Evolutionary conservation across 805 yeast species (phyloP), one percentile per base, ranked within the genome.

Genomic region (Maudiozyma serrabonitensis): DNA sequence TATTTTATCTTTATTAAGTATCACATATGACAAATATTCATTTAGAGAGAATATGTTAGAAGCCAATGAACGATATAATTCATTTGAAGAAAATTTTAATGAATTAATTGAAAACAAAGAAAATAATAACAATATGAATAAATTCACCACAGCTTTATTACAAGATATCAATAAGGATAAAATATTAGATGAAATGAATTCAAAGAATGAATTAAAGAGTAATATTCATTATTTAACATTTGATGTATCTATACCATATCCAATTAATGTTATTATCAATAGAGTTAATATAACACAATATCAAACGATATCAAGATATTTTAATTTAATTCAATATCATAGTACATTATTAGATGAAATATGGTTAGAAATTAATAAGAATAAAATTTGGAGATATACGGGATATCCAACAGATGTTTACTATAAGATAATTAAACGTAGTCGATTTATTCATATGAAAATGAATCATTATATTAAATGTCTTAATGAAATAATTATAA

Each of bases 181-280:
- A 28, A 9, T 11, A 4, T 28, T 28, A 28, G 8, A 11, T 9
- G 15, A 7, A 6, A 19, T 8, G 12, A 6, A 21, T 21, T 6
- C 39, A 21, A 31, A 26, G 12, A 16, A 21, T 6, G 34, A 28
- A 9, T 50, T 55, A n/a, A 61, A 53, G 59, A 68, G 62, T 55
- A 71, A 57, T 1, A 70, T 83, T 1, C 71, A 80, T 44, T 75
- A 75, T 46, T 62, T 84, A 11, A 78, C 76, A 50, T 65, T 84
- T 43, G 80, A 81, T 41, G 52, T 82, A 7, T 66, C 74, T n/a
- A 64, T 90, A 21, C 96, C 97, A 3, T 93, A 87, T 61, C 99
- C 99, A 0, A 67, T 88, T 45, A 88, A 88, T 58, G 71, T 91
- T 25, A 72, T 93, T 0, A 69, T 88, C 0, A 80, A 85, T 16